Percentiles rank a stretch among this genome's conserved stretches.
Evolutionary conservation across 768 basidiomycete genomes (phyloP).

Genomic region (Obba rivulosa): DNA sequence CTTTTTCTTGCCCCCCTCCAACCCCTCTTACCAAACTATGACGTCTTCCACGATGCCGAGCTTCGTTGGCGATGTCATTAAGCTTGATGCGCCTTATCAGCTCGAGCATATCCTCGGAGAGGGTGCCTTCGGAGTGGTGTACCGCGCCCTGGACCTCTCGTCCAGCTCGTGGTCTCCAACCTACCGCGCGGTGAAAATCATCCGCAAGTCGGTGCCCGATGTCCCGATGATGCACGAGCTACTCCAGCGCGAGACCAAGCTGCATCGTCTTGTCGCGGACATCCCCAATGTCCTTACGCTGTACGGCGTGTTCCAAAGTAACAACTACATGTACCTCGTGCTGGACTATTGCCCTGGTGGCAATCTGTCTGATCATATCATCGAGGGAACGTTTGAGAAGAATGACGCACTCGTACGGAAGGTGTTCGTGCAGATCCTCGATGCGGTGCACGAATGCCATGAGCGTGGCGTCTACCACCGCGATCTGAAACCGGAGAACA

Average conservation of each 20-base stretch:
- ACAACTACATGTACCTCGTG: constrained; percentile 11
- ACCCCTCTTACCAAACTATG: constrained; percentile 4
- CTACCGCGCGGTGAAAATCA: constrained; percentile 15
- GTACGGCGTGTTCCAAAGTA: constrained; percentile 3
- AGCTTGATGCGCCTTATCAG: constrained; percentile 13
- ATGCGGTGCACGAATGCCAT: constrained; percentile 49
- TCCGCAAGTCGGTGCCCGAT: constrained; percentile 7
- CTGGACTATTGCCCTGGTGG: constrained; percentile 23
- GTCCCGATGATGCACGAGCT: not conserved
- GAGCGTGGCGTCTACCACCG: constrained; percentile 72
- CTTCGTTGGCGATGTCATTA: constrained; percentile 12
- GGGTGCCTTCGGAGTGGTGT: constrained; percentile 20
- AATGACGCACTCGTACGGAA: constrained; percentile 10
- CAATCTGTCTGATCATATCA: constrained; percentile 40
- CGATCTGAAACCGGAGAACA: constrained; percentile 99
- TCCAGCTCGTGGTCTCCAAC: not conserved
- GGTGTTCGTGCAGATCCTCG: constrained; percentile 45
- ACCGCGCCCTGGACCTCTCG: constrained; percentile 14
- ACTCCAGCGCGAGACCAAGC: constrained; percentile 1
- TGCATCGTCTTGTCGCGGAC: constrained; percentile 5
- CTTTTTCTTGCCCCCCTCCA: too few species aligned
- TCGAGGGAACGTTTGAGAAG: constrained; percentile 11
- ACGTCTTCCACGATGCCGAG: constrained; percentile 12
- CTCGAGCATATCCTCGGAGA: constrained; percentile 15
- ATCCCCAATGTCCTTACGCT: constrained; percentile 6